Evolutionary conservation across 2,329 filamentous ascomycete genomes (phyloP).

Genomic region (Aspergillus novoparasiticus): DNA sequence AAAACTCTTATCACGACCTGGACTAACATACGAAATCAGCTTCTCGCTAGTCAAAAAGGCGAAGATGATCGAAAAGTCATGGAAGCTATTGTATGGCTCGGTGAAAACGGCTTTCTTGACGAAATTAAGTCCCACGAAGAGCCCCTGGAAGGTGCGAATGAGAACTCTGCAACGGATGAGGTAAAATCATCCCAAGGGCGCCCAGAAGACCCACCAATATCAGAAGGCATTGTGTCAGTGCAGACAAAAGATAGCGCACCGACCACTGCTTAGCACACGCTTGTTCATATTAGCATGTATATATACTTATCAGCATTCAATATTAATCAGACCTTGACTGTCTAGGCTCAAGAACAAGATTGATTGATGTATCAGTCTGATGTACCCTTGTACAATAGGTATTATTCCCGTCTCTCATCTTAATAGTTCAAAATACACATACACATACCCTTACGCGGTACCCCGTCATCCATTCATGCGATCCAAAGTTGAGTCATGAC

Average conservation of each 20-base stretch:
- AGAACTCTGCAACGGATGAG: neutral
- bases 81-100: slow-evolving; percentile 46
- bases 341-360: neutral
- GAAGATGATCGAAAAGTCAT: slow-evolving; percentile 46
- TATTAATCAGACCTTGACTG: neutral
- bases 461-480: neutral
- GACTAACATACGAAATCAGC: slow-evolving; percentile 25
- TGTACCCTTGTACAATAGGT: neutral
- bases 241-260: neutral
- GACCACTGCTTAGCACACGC: neutral
- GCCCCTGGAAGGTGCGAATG: neutral
- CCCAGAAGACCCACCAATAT: neutral
- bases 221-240: neutral
- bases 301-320: neutral
- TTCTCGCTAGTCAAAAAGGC: slow-evolving; percentile 46
- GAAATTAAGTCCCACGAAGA: slow-evolving; percentile 14
- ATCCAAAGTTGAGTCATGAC: neutral
- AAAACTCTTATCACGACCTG: neutral
- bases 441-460: neutral
- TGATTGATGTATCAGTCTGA: neutral
- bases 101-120: slow-evolving; percentile 44
- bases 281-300: neutral
- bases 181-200: neutral
- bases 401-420: neutral
- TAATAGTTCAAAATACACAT: neutral